Conservation (phyloP, 2,329 filamentous ascomycete species). For the Dissoconium aciculare region DNA sequence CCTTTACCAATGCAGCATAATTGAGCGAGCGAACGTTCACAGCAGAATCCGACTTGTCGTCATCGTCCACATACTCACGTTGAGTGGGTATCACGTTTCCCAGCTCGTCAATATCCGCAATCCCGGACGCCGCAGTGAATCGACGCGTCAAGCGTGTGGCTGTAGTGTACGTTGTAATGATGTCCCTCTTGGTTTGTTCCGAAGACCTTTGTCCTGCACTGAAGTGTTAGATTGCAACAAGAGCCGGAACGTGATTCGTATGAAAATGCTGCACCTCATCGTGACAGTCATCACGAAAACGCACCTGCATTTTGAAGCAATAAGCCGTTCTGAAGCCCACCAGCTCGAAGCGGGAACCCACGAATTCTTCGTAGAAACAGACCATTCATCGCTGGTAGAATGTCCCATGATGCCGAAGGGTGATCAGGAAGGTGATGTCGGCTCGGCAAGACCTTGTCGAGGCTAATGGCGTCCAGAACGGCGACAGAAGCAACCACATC, state of each 20-base stretch:
- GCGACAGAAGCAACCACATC: neutral
- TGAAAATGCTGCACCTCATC: too few relatives aligned
- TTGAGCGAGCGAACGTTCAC: constrained; percentile 19
- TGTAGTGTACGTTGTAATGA: constrained; percentile 3
- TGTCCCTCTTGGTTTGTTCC: constrained; percentile 12
- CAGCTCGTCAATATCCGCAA: constrained; percentile 19
- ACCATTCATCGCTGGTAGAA: constrained; percentile 21
- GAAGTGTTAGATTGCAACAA: neutral
- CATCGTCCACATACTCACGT: too few relatives aligned
- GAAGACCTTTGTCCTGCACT: constrained; percentile 11
- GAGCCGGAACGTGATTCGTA: too few relatives aligned
- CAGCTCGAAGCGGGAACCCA: constrained; percentile 17
- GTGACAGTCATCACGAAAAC: too few relatives aligned
- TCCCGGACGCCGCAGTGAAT: constrained; percentile 16
- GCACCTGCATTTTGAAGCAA: constrained; percentile 13
- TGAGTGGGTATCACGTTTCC: constrained; percentile 16
- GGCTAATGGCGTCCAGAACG: too few relatives aligned
- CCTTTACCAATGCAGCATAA: constrained; percentile 19
- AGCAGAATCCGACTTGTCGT: constrained; percentile 20
- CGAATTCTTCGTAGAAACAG: constrained; percentile 17
- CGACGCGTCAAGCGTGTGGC: constrained; percentile 1
- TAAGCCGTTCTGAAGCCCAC: constrained; percentile 15
- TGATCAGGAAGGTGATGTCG: constrained; percentile 17
- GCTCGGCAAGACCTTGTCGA: constrained; percentile 12
- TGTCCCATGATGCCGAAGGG: constrained; percentile 18